These are phyloP conservation scores for Madurella mycetomatis DNA, from an alignment of 2,329 filamentous ascomycete genomes.

Conservation along the genomic window DNA sequence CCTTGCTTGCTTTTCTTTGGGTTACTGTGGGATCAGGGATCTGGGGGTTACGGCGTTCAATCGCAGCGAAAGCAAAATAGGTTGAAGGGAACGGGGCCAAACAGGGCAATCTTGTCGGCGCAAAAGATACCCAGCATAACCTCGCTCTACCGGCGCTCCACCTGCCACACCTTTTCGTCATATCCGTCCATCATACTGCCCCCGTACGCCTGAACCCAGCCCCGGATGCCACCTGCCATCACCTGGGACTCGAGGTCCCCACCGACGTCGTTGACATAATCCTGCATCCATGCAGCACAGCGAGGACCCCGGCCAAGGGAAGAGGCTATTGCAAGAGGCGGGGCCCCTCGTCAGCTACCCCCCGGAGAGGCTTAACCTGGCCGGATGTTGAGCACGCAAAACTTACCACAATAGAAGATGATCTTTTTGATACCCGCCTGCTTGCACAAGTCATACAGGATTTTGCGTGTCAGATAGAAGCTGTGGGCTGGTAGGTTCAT, in stretches of 20 bases:
- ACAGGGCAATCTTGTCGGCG: background rate
- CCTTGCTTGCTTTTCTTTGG: background rate
- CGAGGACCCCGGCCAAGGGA: constrained; percentile 48
- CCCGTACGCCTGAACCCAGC: constrained; percentile 48
- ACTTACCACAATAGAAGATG: constrained; percentile 54
- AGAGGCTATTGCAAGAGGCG: constrained; percentile 37
- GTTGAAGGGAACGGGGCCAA: background rate
- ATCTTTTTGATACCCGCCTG: constrained; percentile 45
- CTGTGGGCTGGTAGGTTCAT: constrained; percentile 55
- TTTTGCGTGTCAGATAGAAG: constrained; percentile 46
- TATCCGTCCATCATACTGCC: constrained; percentile 48
- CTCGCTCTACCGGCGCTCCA: constrained; percentile 1
- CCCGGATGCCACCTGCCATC: constrained; percentile 50
- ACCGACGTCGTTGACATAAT: constrained; percentile 47
- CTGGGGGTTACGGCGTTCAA: constrained; percentile 9
- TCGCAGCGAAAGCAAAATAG: background rate
- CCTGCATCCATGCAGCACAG: constrained; percentile 53
- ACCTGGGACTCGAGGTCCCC: constrained; percentile 43
- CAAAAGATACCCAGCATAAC: constrained; percentile 13
- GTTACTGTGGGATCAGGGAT: background rate
- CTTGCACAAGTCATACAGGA: constrained; percentile 46
- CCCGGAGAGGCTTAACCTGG: background rate
- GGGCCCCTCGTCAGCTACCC: background rate
- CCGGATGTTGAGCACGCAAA: background rate
- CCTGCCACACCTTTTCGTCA: constrained; percentile 39